Conservation (phyloP, 768 basidiomycete species). For the Gloeophyllum trabeum region DNA sequence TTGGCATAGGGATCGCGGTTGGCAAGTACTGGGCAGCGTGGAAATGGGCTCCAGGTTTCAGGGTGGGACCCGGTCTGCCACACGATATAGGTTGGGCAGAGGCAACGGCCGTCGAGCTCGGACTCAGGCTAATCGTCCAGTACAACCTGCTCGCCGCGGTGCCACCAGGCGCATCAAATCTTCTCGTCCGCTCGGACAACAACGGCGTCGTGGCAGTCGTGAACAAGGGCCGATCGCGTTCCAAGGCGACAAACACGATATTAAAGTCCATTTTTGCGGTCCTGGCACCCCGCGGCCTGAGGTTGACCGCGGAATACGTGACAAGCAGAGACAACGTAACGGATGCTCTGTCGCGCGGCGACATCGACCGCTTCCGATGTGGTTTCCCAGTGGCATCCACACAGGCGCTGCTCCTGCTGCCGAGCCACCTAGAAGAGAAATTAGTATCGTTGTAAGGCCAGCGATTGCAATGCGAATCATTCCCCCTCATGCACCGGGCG, state of each 20-base stretch:
- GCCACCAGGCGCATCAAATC: background rate
- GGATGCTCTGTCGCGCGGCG: conserved; percentile 21
- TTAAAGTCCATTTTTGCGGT: conserved; percentile 15
- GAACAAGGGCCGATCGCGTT: conserved; percentile 18
- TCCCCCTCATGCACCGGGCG: background rate
- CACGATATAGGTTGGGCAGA: conserved; percentile 29
- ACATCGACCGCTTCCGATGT: background rate
- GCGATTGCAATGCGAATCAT: background rate
- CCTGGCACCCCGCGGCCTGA: conserved; percentile 8
- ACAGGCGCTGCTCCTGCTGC: background rate
- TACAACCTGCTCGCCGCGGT: conserved; percentile 2
- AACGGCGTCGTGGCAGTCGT: conserved; percentile 17
- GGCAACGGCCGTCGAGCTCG: conserved; percentile 25
- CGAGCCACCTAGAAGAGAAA: conserved; percentile 3
- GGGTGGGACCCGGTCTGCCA: conserved; percentile 13
- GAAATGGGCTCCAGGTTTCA: conserved; percentile 16
- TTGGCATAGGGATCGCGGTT: conserved; percentile 22
- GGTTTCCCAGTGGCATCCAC: background rate
- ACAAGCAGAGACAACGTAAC: conserved; percentile 15
- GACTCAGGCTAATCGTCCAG: conserved; percentile 8
- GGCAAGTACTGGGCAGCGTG: conserved; percentile 17
- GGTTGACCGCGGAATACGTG: conserved; percentile 11
- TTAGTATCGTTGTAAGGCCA: conserved; percentile 9
- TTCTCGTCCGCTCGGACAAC: conserved; percentile 24
- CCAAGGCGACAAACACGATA: conserved; percentile 15